Evolutionary conservation across 2,329 filamentous ascomycete species (phyloP), one percentile per base, ranked within the genome.

Genomic region (Colletotrichum destructivum): DNA sequence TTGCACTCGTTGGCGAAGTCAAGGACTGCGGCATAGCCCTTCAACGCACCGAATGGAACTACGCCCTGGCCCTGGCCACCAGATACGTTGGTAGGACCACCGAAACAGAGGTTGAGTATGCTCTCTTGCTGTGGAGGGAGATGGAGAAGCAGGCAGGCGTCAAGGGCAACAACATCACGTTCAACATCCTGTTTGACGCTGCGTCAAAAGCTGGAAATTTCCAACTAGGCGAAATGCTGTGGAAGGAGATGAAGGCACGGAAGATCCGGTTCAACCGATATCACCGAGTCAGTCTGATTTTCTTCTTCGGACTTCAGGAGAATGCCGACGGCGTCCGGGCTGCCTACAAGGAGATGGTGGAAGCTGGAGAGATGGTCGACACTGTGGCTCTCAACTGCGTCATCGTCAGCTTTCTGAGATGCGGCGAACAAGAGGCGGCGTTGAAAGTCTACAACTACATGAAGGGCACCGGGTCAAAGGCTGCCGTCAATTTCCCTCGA

Each of bases 121-220:
- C 94, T 0, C 85, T 99, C 56, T 88, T 90, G 59, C 82, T 97
- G 31, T 99, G 96, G 95, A 91, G 89, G 74, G 91, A 96, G 76
- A 98, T 98, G 95, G 96, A 99, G 81, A 87, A 89, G 57, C 84
- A 90, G 5, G 91, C 91, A 2, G 88, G 89, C 1, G 81, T 94
- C 16, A 83, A 84, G 75, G 91, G 89, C 46, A 93, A 93, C 75
- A 87, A 90, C 60, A 92, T 95, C n/a, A 97, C 96, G 0, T 97
- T 99, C 82, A 98, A 96, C 78, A 93, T 98, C 57, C 87, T 99
- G 15, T 98, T 98, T 76, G 93, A 98, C 78, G 89, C 94, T 13
- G 94, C 96, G 1, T 90, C 94, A 75, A 97, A 96, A 80, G 91
- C 94, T 0, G 93, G 93, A 49, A 96, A 97, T 78, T 97, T 93